Evolutionary conservation across 257 asterid species (phyloP), one percentile per base, ranked within the genome.

Genomic region (Nyctanthes arbortristis): DNA sequence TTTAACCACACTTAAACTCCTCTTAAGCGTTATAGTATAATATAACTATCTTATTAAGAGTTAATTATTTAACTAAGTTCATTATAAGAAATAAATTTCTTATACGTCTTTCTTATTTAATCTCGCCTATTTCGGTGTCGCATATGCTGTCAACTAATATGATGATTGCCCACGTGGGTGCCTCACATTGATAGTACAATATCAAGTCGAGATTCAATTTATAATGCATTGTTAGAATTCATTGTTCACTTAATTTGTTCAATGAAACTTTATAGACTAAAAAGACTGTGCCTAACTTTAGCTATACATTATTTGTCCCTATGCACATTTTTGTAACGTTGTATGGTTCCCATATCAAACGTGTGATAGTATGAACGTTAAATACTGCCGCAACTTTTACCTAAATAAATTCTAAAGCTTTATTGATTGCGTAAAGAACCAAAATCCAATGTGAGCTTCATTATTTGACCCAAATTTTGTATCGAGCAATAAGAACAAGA

Each of bases 281-380:
- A n/a, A 75, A 57, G 75, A 31, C 32, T 9, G 43, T 73, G 80
- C 86, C 82, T 77, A 81, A 81, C 85, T 32, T 79, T 66, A 74
- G 69, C 77, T 58, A n/a, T n/a, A 66, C 58, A 36, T 70, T n/a
- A 58, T 59, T 75, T 64, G 78, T 68, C 73, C 62, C 65, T 71
- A 12, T 58, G 27, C 60, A 60, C 73, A 73, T 52, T 63, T 67
- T 63, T 60, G 27, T 11, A 10, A 25, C 20, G 49, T 64, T 39
- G 18, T 40, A 39, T 64, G 7, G 31, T 9, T 9, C 40, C 1
- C 68, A 37, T 52, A 39, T 39, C 39, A 39, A 25, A 64, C 57
- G 34, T 37, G 8, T 13, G 33, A 27, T 8, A 64, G 14, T 22
- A 27, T 39, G 7, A 5, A 64, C 12, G 24, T 49, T 61, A 49